Percentiles rank a stretch among this genome's conserved stretches.
These are phyloP conservation scores for Beauveria sp. DNA, from an alignment of 2,329 filamentous ascomycete species.

Conservation along the genomic window DNA sequence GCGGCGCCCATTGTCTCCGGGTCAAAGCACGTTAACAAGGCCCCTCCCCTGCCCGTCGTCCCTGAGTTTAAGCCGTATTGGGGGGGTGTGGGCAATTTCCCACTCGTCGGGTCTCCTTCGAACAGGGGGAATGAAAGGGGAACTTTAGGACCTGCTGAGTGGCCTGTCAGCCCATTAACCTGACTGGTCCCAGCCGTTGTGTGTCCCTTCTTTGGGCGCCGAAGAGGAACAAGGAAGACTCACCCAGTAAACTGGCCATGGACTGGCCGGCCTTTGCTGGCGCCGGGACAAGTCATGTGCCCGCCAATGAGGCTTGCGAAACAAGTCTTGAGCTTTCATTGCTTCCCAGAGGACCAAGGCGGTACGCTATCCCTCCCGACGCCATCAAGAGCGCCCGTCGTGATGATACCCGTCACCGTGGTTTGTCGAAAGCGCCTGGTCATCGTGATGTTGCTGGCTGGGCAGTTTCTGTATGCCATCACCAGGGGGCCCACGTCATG, in stretches of 20 bases:
- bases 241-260: background rate
- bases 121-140: conserved; percentile 12
- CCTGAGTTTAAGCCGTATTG: conserved; percentile 8
- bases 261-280: background rate
- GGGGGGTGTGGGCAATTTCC: conserved; percentile 12
- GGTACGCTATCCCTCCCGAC: too few relatives aligned
- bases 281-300: background rate
- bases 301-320: background rate
- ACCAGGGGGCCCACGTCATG: background rate
- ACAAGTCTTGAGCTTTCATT: background rate
- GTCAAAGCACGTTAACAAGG: conserved; percentile 6
- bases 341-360: too few relatives aligned
- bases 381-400: background rate
- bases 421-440: background rate
- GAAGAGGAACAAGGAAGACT: background rate
- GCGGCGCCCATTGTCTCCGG: conserved; percentile 6
- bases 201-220: background rate
- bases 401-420: background rate
- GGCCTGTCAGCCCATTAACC: conserved; percentile 3
- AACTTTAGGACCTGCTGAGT: background rate
- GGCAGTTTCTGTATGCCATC: background rate
- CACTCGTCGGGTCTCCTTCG: conserved; percentile 12
- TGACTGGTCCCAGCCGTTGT: too few relatives aligned
- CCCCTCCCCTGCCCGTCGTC: conserved; percentile 1
- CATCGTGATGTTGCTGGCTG: background rate